phyloP scores from a whole-genome alignment of 2,329 filamentous ascomycete genomes.

The Phialophora macrospora region DNA sequence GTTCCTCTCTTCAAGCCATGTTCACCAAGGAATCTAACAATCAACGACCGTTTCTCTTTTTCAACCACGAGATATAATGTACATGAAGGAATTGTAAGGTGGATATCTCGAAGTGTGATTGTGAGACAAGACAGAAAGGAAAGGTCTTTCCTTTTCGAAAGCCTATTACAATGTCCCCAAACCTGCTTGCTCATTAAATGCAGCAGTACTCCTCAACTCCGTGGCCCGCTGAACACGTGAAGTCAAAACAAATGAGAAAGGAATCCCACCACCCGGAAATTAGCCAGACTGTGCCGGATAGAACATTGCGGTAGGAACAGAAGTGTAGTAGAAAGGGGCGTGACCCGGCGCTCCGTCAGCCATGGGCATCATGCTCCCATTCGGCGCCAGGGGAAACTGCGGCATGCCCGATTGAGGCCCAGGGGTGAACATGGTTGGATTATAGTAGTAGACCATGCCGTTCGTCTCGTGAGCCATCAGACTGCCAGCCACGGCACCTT shows the following conservation, averaged over 20 bases:
- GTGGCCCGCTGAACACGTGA: slow-evolving; percentile 28
- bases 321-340: slow-evolving; percentile 59
- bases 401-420: slow-evolving; percentile 45
- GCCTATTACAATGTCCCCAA: slow-evolving; percentile 17
- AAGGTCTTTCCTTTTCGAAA: slow-evolving; percentile 10
- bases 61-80: slow-evolving; percentile 32
- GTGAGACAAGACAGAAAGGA: slow-evolving; percentile 18
- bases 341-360: slow-evolving; percentile 77
- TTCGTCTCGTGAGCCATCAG: slow-evolving; percentile 85
- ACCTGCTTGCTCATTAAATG: slow-evolving; percentile 29
- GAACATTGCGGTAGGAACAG: slow-evolving; percentile 62
- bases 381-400: slow-evolving; percentile 60
- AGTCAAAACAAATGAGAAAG: slow-evolving; percentile 16
- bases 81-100: slow-evolving; percentile 31
- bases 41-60: slow-evolving; percentile 16
- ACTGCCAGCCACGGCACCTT: slow-evolving; percentile 54
- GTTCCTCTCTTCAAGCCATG: not conserved
- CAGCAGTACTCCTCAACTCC: slow-evolving; percentile 22
- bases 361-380: slow-evolving; percentile 68
- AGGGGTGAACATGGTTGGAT: slow-evolving; percentile 61
- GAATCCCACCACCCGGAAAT: slow-evolving; percentile 10
- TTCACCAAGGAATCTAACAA: slow-evolving; percentile 16
- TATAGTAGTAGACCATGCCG: slow-evolving; percentile 95
- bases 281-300: slow-evolving; percentile 33
- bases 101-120: slow-evolving; percentile 28